Evolutionary conservation across 371 early-diverging fungal species (phyloP).

Genomic region (Zopfochytrium polystomum): DNA sequence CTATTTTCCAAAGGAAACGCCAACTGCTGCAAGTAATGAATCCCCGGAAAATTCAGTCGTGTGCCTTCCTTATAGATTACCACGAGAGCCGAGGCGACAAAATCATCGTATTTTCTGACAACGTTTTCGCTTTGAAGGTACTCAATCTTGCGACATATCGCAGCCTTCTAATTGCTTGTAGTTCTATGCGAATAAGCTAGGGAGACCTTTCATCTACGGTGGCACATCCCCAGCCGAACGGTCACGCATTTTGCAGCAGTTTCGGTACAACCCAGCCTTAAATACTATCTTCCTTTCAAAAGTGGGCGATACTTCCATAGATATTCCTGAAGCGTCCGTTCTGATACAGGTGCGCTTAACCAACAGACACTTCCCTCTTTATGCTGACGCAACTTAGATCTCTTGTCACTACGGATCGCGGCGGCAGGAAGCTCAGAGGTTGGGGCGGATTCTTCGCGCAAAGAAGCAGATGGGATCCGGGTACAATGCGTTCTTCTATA

Average conservation of each 20-base stretch:
- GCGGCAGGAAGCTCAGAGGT: constrained; percentile 99
- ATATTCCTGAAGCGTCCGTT: constrained; percentile 99
- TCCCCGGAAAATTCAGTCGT: constrained; percentile 97
- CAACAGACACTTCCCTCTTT: not conserved
- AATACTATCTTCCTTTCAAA: constrained; percentile 98
- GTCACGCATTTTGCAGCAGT: constrained; percentile 91
- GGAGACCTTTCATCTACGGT: constrained; percentile 96
- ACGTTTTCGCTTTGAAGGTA: constrained; percentile 94
- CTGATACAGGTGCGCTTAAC: constrained; percentile 67
- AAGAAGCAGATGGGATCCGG: constrained; percentile 72
- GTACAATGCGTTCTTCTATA: constrained; percentile 95
- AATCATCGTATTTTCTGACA: constrained; percentile 99
- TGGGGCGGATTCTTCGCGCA: constrained; percentile 95
- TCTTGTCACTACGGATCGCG: constrained; percentile 99
- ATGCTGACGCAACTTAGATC: constrained; percentile 59
- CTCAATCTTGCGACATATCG: constrained; percentile 2
- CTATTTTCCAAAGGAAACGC: constrained; percentile 62
- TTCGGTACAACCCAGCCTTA: constrained; percentile 89
- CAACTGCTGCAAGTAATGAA: constrained; percentile 96
- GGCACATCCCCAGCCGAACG: constrained; percentile 95
- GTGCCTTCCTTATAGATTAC: constrained; percentile 94
- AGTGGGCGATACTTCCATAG: constrained; percentile 99
- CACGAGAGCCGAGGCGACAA: constrained; percentile 98
- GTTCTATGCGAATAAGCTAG: constrained; percentile 88
- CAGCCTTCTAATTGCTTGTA: constrained; percentile 22